These are phyloP conservation scores for Helotiales sp. DNA, from an alignment of 2,329 filamentous ascomycete genomes.

Conservation along the genomic window DNA sequence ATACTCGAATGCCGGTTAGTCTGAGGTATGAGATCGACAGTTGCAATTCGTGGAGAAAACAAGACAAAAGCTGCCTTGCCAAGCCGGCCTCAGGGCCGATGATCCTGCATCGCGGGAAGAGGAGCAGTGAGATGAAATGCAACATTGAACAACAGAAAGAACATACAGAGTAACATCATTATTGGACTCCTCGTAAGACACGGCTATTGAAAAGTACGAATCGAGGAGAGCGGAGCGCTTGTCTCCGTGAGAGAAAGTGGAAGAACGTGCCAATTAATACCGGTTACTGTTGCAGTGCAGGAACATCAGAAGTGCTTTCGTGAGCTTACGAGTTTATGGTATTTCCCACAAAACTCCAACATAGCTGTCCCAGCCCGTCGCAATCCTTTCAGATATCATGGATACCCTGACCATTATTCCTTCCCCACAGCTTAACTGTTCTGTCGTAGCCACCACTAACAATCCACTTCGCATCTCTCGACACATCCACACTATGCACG, in stretches of 20 bases:
- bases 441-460: constrained; percentile 92
- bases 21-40: not conserved
- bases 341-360: not conserved
- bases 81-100: not conserved
- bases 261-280: not conserved
- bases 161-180: not conserved
- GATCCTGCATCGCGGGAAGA: not conserved
- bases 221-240: not conserved
- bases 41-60: not conserved
- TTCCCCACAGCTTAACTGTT: constrained; percentile 94
- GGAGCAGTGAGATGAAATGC: not conserved
- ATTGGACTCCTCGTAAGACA: not conserved
- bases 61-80: not conserved
- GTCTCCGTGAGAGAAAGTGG: not conserved
- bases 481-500: constrained; percentile 88
- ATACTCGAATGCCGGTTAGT: not conserved
- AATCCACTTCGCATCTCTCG: constrained; percentile 84
- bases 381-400: constrained; percentile 29
- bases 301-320: not conserved
- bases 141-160: not conserved
- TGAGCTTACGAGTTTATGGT: not conserved
- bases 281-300: not conserved
- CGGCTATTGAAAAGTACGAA: not conserved
- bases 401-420: constrained; percentile 68
- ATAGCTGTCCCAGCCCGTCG: no score